Base-by-base conservation (phyloP, 768 basidiomycete species). In the Boletus speciosus region DNA sequence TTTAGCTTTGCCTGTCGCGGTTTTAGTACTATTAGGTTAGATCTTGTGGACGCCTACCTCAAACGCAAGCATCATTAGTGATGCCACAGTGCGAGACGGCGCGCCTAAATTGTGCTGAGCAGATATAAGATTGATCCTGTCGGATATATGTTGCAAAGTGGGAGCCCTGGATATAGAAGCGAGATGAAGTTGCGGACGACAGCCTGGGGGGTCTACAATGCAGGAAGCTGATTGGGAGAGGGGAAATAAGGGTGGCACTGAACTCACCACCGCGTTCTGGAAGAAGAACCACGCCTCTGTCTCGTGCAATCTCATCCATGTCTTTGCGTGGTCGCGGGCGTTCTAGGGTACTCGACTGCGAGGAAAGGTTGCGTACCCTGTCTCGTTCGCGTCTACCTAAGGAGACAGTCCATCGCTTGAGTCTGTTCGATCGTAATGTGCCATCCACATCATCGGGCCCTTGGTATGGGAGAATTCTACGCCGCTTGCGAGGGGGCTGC, bases 91-190 rank as follows among this genome's bases (percentile, higher is more conserved):
- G 44, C 83, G 82, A 5, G 81, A 75, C 0, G 90, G 88, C 16
- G 77, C 69, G 3, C 74, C 74, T 2, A 91, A 70, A 60, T 84
- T 84, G 60, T 90, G 83, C 62, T 93, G 90, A 1, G 88, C 86
- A 38, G 84, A 88, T 56, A 90, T 86, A 34, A 93, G 81, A 62
- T 90, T 90, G 55, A 91, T 82, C 51, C 89, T 79, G 60, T 93
- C 90, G 7, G 82, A 79, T 40, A 93, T 82, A 57, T 91, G 88
- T 63, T 90, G 86, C 21, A 86, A 63, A 2, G 86, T 88, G 5
- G 87, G 86, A 6, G 83, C 85, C 50, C 83, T 82, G 5, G 86
- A 86, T 53, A 81, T 79, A 9, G 89, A 83, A 34, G 88, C 82
- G n/a, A 92, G 77, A 51, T 90, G 85, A 8, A 90, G 74, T 2